These are phyloP conservation scores for Barnettozyma californica DNA, from an alignment of 805 yeast genomes.

Conservation along the genomic window DNA sequence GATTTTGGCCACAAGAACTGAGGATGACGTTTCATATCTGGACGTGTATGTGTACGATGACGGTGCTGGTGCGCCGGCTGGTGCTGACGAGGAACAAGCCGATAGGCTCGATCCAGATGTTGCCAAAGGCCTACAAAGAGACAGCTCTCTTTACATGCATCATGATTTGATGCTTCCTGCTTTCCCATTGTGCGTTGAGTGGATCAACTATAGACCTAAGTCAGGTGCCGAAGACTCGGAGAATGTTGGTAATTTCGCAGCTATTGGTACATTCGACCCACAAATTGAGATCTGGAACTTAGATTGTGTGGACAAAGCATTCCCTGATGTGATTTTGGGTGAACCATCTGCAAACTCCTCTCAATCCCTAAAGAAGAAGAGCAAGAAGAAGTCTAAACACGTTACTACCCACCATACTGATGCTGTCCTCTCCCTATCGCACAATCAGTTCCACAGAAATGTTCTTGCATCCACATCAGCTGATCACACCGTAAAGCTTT, in stretches of 20 bases:
- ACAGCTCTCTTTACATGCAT: constrained; percentile 79
- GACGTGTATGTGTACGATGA: constrained; percentile 95
- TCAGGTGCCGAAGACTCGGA: constrained; percentile 35
- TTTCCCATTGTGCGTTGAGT: constrained; percentile 93
- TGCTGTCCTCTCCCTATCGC: constrained; percentile 84
- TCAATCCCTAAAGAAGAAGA: constrained; percentile 31
- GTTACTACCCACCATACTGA: constrained; percentile 81
- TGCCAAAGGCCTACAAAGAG: constrained; percentile 67
- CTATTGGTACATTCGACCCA: constrained; percentile 95
- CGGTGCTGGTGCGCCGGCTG: constrained; percentile 77
- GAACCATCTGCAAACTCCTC: constrained; percentile 43
- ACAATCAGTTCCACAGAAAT: constrained; percentile 75
- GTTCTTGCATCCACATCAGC: constrained; percentile 94
- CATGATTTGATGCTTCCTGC: constrained; percentile 97
- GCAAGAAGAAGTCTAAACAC: constrained; percentile 46
- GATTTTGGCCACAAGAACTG: constrained; percentile 88
- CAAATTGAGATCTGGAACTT: constrained; percentile 96
- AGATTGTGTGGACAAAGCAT: constrained; percentile 87
- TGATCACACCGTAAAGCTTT: constrained; percentile 87
- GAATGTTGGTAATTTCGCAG: constrained; percentile 84
- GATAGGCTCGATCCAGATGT: constrained; percentile 69
- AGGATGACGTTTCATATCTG: constrained; percentile 86
- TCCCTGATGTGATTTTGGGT: constrained; percentile 90
- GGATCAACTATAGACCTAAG: constrained; percentile 73
- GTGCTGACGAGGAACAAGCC: constrained; percentile 57